Evolutionary conservation across 331 rosid species (phyloP).

Genomic region (Arachis monticola): DNA sequence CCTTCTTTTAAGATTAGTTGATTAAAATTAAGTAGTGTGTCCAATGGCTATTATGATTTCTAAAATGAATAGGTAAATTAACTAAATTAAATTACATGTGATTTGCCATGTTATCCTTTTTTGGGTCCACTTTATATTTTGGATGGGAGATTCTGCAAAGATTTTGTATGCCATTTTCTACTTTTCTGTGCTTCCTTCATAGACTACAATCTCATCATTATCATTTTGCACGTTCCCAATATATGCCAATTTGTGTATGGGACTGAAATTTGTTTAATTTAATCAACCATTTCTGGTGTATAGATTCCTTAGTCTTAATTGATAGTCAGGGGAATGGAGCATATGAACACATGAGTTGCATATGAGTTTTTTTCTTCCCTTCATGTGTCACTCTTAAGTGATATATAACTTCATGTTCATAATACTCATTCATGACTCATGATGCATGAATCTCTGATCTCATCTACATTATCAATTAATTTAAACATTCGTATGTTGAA

Average conservation of each 20-base stretch:
- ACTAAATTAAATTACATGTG: slow-evolving; percentile 48
- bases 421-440: neutral
- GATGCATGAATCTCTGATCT: slow-evolving; percentile 12
- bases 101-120: slow-evolving; percentile 27
- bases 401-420: slow-evolving; percentile 26
- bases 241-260: slow-evolving; percentile 18
- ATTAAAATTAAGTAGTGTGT: slow-evolving; percentile 53
- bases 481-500: slow-evolving; percentile 34
- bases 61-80: slow-evolving; percentile 52
- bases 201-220: slow-evolving; percentile 38
- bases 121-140: neutral
- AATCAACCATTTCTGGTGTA: slow-evolving; percentile 22
- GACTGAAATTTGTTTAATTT: slow-evolving; percentile 34
- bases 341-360: slow-evolving; percentile 62
- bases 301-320: slow-evolving; percentile 34
- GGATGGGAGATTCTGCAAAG: slow-evolving; percentile 35
- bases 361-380: slow-evolving; percentile 39
- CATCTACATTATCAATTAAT: slow-evolving; percentile 2
- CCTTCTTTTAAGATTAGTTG: slow-evolving; percentile 40
- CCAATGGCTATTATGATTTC: slow-evolving; percentile 55
- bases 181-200: slow-evolving; percentile 1
- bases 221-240: slow-evolving; percentile 56
- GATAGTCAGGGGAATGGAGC: slow-evolving; percentile 22
- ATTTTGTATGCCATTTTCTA: slow-evolving; percentile 38
- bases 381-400: slow-evolving; percentile 52